Conservation (phyloP, 257 asterid genomes). For the Solanum pennellii region DNA sequence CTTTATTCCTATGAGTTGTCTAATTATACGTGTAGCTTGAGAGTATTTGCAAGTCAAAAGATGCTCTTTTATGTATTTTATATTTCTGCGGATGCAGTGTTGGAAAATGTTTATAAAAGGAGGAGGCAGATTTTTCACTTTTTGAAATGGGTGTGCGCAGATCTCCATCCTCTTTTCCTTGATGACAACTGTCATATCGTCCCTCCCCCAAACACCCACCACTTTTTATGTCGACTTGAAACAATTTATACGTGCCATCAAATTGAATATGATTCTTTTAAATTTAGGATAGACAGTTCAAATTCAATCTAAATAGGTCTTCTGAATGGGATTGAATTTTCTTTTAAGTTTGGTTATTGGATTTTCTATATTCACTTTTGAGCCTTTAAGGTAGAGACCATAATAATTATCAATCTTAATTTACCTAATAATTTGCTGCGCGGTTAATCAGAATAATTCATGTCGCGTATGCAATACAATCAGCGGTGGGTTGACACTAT, state of each 20-base stretch:
- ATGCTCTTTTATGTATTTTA: background rate
- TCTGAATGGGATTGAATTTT: background rate
- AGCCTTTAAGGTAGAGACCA: background rate
- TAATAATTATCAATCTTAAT: background rate
- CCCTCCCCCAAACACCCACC: background rate
- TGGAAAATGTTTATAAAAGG: background rate
- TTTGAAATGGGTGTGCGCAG: background rate
- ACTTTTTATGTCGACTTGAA: background rate
- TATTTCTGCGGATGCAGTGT: background rate
- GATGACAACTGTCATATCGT: background rate
- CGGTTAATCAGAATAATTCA: background rate
- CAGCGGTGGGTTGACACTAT: background rate
- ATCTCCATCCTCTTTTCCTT: background rate
- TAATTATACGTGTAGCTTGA: background rate
- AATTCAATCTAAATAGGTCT: background rate
- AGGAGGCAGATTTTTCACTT: background rate
- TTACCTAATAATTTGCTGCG: background rate
- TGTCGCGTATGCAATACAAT: background rate
- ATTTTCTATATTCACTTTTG: background rate
- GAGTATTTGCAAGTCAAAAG: slow-evolving; percentile 14
- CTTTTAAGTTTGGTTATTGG: background rate
- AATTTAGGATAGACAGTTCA: background rate
- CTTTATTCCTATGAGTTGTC: background rate
- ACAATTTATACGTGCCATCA: background rate
- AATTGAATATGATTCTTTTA: background rate